Base-by-base conservation (phyloP, 1,139 yeast species). In the Suhomyces anneliseae region DNA sequence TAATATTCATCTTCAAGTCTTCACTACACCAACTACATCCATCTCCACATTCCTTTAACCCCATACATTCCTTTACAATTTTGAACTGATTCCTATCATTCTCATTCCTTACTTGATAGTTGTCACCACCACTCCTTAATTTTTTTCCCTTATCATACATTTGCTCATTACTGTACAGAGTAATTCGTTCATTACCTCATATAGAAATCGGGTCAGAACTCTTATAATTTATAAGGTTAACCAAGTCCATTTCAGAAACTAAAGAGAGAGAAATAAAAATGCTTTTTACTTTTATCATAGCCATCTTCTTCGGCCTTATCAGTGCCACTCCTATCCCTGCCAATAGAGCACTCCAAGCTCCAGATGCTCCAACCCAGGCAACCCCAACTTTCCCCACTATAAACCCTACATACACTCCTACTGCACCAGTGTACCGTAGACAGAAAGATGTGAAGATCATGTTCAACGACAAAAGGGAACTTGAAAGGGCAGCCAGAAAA, bases 261-360 rank as follows among this genome's bases (percentile, higher is more conserved):
- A 19, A 4, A 19, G 6, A 19, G 4, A 19, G 24, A 19, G 24
- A 19, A 19, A 4, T 9, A 40, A 27, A 29, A 36, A 46, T 46
- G 49, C 39, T n/a, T 14, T 32, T 40, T 34, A 9, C 11, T 9
- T 27, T 24, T 6, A 9, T 29, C 24, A 27, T 43, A n/a, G 11
- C 29, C 32, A 15, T 45, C 33, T 9, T 38, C 32, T 24, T 34
- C 24, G 43, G 36, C n/a, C 7, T 39, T 6, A 27, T 32, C n/a
- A 34, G 11, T 10, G 61, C 58, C 15, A 63, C 69, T 2, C 67
- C 68, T 7, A 53, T 65, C 11, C 68, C 69, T 7, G 68, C 68
- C 24, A 55, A 65, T 43, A 43, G 56, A 15, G 56, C 54, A 34
- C 55, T 64, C 36, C 58, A 55, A 43, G 64, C 64, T 1, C 39